Conservation (phyloP, 495 filamentous ascomycete species). For the Penicillium waksmanii region DNA sequence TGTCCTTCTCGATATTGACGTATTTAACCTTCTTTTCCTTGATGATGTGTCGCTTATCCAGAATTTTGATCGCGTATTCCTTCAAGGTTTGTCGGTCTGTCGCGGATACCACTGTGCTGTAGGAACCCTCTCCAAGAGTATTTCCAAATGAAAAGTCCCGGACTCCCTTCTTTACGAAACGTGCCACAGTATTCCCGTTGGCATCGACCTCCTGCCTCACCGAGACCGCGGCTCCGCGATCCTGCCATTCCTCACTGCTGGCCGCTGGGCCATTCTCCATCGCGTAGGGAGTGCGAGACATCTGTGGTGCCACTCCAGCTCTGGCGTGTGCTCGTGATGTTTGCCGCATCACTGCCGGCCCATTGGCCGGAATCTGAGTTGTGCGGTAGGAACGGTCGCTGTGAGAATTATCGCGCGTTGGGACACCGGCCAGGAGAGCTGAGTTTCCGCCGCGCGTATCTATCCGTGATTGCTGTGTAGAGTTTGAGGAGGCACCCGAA, state of each 20-base stretch:
- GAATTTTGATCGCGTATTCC: conserved; percentile 97
- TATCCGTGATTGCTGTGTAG: conserved; percentile 56
- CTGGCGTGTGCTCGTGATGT: conserved; percentile 48
- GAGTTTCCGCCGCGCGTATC: conserved; percentile 65
- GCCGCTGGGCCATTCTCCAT: conserved; percentile 65
- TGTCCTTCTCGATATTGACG: conserved; percentile 99
- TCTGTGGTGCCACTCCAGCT: conserved; percentile 56
- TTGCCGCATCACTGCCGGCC: conserved; percentile 55
- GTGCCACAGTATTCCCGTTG: conserved; percentile 78
- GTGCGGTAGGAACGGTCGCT: conserved; percentile 69
- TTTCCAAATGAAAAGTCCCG: conserved; percentile 95
- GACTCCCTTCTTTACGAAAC: conserved; percentile 93
- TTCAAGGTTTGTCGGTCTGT: conserved; percentile 94
- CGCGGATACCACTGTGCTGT: conserved; percentile 93
- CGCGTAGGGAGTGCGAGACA: conserved; percentile 57
- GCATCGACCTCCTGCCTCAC: conserved; percentile 79
- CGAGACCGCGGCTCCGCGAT: conserved; percentile 82
- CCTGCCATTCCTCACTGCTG: conserved; percentile 94
- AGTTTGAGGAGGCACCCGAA: conserved; percentile 64
- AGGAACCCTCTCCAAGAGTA: conserved; percentile 93
- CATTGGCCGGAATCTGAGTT: conserved; percentile 59
- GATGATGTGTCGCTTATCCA: conserved; percentile 99
- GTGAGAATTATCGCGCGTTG: conserved; percentile 70
- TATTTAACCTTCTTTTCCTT: conserved; percentile 99
- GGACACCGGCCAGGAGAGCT: conserved; percentile 65